These are phyloP conservation scores for Fusarium protoensiforme DNA, from an alignment of 2,329 filamentous ascomycete species.

Conservation along the genomic window DNA sequence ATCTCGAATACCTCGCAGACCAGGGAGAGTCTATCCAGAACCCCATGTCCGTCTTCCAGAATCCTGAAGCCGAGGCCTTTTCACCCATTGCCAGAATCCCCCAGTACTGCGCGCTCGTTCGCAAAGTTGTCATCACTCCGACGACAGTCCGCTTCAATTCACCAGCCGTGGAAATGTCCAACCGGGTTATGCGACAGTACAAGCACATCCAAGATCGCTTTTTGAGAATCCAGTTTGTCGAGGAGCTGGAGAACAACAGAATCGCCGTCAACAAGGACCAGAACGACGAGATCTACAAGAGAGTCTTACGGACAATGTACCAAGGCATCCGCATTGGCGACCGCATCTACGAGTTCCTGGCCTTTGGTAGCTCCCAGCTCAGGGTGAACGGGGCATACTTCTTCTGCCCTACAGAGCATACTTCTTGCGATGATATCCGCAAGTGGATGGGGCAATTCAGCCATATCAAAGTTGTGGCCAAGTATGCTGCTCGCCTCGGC, in stretches of 20 bases:
- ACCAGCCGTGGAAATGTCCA: conserved; percentile 85
- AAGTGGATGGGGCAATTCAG: conserved; percentile 87
- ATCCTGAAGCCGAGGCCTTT: conserved; percentile 61
- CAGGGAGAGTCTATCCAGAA: conserved; percentile 71
- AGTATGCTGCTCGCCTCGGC: conserved; percentile 87
- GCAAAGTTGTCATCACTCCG: conserved; percentile 84
- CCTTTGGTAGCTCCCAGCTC: conserved; percentile 95
- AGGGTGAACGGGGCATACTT: conserved; percentile 93
- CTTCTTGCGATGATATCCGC: conserved; percentile 82
- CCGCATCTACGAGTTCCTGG: conserved; percentile 87
- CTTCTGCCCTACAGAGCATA: conserved; percentile 76
- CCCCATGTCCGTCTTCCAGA: conserved; percentile 77
- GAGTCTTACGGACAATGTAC: conserved; percentile 76
- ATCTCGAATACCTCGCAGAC: conserved; percentile 81
- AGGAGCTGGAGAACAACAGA: conserved; percentile 74
- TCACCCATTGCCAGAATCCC: conserved; percentile 67
- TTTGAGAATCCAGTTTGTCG: conserved; percentile 87
- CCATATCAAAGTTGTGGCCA: conserved; percentile 86
- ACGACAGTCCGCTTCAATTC: conserved; percentile 83
- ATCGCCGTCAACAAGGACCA: conserved; percentile 64
- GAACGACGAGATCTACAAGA: conserved; percentile 78
- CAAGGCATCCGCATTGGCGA: conserved; percentile 87
- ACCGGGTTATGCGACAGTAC: conserved; percentile 84
- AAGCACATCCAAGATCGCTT: conserved; percentile 79
- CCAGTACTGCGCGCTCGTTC: conserved; percentile 77